Base-by-base conservation (phyloP, 768 basidiomycete genomes). In the Boletus rubescentipes region DNA sequence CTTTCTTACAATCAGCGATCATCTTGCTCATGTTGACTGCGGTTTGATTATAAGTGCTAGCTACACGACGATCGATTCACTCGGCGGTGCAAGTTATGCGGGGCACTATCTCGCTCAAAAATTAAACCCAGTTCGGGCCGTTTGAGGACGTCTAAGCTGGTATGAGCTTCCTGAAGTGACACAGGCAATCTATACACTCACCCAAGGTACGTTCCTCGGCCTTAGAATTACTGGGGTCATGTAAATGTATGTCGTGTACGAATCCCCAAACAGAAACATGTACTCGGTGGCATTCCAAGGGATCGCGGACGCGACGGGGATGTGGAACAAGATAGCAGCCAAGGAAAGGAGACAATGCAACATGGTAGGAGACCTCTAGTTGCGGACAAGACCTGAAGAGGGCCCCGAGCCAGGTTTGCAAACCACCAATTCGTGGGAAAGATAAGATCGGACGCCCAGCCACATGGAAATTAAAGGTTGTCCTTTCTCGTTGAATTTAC, bases 231-330 rank as follows among this genome's bases (percentile, higher is more conserved):
- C 76, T 15, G 82, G 80, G 47, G 85, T 74, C 57, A 85, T 84
- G 63, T 76, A 86, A 9, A 84, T 82, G 49, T 79, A 76, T 6
- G 80, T 70, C 1, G 81, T 82, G 65, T 86, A 86, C 1, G 82
- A 85, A 59, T 86, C 84, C 9, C 84, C 85, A 57, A 86, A 86
- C 2, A 78, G 74, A 57, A 86, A 81, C 46, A 85, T 59, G 61
- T 76, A 84, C 57, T 83, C 68, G 5, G 79, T 85, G 14, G 73
- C 71, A 12, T 72, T 73, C 84, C 83, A 85, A 9, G 78, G 74
- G 47, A 67, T 66, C 6, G 71, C 64, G 16, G 45, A 60, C 18
- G 14, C 56, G 23, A 54, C 20, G 6, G 59, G 37, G 37, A 57
- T 15, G 36, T 26, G 51, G 39, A 53, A 29, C 18, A 67, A 23